Conservation (phyloP, 2,329 filamentous ascomycete genomes). For the Pseudogymnoascus sp. region DNA sequence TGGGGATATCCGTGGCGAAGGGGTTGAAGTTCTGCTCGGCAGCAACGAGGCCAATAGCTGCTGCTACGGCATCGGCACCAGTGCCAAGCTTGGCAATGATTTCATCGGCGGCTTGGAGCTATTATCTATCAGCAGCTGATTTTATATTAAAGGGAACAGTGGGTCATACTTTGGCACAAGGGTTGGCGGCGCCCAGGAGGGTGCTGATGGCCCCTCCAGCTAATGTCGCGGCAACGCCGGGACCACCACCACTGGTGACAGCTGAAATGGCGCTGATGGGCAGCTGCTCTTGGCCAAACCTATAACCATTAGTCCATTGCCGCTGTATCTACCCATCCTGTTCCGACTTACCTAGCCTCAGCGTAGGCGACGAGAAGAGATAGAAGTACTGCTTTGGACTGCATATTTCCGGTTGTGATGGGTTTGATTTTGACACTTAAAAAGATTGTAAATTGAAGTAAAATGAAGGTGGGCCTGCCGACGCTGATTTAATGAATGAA, state of each 20-base stretch:
- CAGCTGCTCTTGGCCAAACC: slow-evolving; percentile 56
- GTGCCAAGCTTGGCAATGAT: slow-evolving; percentile 54
- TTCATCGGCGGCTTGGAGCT: slow-evolving; percentile 55
- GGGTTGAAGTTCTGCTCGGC: slow-evolving; percentile 70
- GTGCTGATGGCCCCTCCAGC: slow-evolving; percentile 52
- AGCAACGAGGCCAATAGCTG: slow-evolving; percentile 53
- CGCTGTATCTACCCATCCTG: not conserved
- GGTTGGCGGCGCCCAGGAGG: slow-evolving; percentile 55
- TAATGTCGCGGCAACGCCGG: slow-evolving; percentile 55
- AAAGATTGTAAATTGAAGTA: slow-evolving; percentile 8
- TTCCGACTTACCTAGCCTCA: slow-evolving; percentile 24
- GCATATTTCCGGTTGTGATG: slow-evolving; percentile 18
- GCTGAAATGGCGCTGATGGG: slow-evolving; percentile 46
- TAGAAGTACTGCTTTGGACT: slow-evolving; percentile 20
- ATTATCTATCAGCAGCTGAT: slow-evolving; percentile 13
- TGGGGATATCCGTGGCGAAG: slow-evolving; percentile 49
- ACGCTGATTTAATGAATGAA: slow-evolving; percentile 18
- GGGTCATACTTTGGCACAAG: slow-evolving; percentile 50
- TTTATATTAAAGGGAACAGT: slow-evolving; percentile 4
- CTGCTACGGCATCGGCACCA: slow-evolving; percentile 50
- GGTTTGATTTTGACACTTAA: slow-evolving; percentile 2
- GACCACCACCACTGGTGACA: slow-evolving; percentile 44
- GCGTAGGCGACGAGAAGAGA: slow-evolving; percentile 19
- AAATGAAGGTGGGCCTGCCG: slow-evolving; percentile 15
- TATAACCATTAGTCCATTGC: slow-evolving; percentile 8